Base-by-base conservation (phyloP, 805 yeast genomes). In the Cyberlindnera euphorbiiphila region DNA sequence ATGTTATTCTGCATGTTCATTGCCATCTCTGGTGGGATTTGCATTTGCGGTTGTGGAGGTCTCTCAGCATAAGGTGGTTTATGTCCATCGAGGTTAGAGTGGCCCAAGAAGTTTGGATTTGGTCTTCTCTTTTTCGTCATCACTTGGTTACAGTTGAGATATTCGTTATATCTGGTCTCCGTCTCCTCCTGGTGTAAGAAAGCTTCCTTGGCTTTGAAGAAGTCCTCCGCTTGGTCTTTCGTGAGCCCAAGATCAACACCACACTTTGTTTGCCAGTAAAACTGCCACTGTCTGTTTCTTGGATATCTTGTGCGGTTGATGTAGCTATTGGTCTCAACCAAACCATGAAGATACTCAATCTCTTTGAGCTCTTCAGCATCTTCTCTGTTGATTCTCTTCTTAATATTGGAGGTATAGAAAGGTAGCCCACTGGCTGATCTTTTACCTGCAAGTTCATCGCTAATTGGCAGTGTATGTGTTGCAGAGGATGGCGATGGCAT, bases 341-440 rank as follows among this genome's bases (percentile, higher is more conserved):
- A 59, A 28, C 75, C 74, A 42, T 74, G 80, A 6, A 64, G 44
- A 45, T 70, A 69, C 44, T 74, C 78, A 23, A 73, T 51, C 43
- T 71, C 74, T 39, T 59, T 67, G 16, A 74, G 56, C 21, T 66
- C 57, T 45, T 65, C 51, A 55, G 57, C 29, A 59, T 56, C 51
- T 54, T 57, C 54, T 34, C 37, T 37, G 36, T 54, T 42, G 38
- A 60, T 49, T 61, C 64, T 51, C 40, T 52, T 42, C 37, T 46
- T 32, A 36, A 56, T 34, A 14, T 51, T 29, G 43, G 49, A 24
- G 54, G 57, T 19, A 45, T 65, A 73, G 25, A 58, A 61, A 0
- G 76, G 76, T 23, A 74, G 50, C 0, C 79, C 78, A 46, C 57
- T 66, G 2, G 25, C 13, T 1, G 69, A 54, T 44, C 49, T 60